Evolutionary conservation across 192 early-diverging fungal genomes (phyloP).

Genomic region (Backusella tarrabulga): DNA sequence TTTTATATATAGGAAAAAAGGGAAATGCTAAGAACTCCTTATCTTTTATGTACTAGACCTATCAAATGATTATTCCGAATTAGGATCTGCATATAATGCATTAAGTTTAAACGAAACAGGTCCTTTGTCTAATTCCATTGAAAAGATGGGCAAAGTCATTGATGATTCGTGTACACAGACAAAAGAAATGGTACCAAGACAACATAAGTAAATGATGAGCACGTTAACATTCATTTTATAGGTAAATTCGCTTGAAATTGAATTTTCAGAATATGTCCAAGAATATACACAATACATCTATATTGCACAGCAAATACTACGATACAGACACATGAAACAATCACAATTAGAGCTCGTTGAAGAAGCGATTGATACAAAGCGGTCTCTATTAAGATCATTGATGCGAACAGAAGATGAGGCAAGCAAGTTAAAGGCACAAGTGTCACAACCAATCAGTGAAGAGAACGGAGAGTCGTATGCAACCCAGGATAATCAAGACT

Average conservation of each 20-base stretch:
- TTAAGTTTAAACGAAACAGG: conserved; percentile 11
- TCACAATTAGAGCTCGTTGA: conserved; percentile 4
- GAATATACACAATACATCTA: conserved; percentile 14
- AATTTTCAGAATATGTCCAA: conserved; percentile 5
- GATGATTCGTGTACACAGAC: background rate
- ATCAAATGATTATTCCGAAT: background rate
- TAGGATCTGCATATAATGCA: conserved; percentile 13
- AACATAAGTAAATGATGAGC: background rate
- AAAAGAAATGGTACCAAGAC: background rate
- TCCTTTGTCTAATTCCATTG: background rate
- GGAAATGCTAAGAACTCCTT: background rate
- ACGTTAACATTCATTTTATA: background rate
- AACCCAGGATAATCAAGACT: background rate
- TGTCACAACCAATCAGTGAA: background rate
- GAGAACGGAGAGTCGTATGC: background rate
- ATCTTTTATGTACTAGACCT: background rate
- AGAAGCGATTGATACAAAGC: background rate
- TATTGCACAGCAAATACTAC: conserved; percentile 1
- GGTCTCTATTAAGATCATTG: background rate
- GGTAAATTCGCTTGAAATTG: conserved; percentile 2
- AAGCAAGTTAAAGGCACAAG: background rate
- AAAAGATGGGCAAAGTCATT: conserved; percentile 3
- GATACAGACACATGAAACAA: conserved; percentile 3
- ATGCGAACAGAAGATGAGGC: background rate
- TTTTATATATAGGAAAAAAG: background rate